phyloP scores from a whole-genome alignment of 2,329 filamentous ascomycete species.

The Dothistroma septosporum region DNA sequence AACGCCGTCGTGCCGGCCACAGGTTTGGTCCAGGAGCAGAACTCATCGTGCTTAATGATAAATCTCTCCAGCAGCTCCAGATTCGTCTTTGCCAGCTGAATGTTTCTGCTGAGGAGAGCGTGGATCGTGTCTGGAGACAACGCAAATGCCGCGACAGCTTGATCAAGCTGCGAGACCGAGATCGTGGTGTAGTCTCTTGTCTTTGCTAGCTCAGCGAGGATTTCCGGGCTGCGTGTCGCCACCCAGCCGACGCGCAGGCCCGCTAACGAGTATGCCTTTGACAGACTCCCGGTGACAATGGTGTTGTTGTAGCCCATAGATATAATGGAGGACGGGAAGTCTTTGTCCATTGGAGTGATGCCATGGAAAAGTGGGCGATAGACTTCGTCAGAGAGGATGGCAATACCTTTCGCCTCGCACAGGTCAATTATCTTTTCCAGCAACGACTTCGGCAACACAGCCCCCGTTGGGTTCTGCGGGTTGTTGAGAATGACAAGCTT shows the following conservation, averaged over 20 bases:
- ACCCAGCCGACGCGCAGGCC: slow-evolving; percentile 83
- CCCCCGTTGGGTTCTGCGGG: slow-evolving; percentile 78
- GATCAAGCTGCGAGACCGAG: slow-evolving; percentile 77
- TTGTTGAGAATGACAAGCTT: slow-evolving; percentile 71
- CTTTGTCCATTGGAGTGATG: slow-evolving; percentile 50
- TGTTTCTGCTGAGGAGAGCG: slow-evolving; percentile 59
- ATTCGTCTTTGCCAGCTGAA: slow-evolving; percentile 64
- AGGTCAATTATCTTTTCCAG: slow-evolving; percentile 61
- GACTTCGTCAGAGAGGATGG: slow-evolving; percentile 73
- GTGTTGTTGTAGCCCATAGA: slow-evolving; percentile 67
- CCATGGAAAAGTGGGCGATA: slow-evolving; percentile 80
- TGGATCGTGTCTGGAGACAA: slow-evolving; percentile 63
- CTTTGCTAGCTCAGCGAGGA: slow-evolving; percentile 61
- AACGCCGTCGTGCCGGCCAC: slow-evolving; percentile 77
- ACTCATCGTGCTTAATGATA: slow-evolving; percentile 59
- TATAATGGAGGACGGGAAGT: slow-evolving; percentile 63
- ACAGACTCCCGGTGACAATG: slow-evolving; percentile 74
- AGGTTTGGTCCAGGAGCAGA: slow-evolving; percentile 68
- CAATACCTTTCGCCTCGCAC: slow-evolving; percentile 59
- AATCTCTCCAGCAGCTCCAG: slow-evolving; percentile 63
- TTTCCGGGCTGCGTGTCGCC: slow-evolving; percentile 58
- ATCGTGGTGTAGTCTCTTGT: slow-evolving; percentile 82
- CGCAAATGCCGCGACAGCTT: slow-evolving; percentile 71
- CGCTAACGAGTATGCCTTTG: slow-evolving; percentile 78
- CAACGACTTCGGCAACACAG: slow-evolving; percentile 59